Base-by-base conservation (phyloP, 495 filamentous ascomycete genomes). In the Saxophila tyrrhenica region DNA sequence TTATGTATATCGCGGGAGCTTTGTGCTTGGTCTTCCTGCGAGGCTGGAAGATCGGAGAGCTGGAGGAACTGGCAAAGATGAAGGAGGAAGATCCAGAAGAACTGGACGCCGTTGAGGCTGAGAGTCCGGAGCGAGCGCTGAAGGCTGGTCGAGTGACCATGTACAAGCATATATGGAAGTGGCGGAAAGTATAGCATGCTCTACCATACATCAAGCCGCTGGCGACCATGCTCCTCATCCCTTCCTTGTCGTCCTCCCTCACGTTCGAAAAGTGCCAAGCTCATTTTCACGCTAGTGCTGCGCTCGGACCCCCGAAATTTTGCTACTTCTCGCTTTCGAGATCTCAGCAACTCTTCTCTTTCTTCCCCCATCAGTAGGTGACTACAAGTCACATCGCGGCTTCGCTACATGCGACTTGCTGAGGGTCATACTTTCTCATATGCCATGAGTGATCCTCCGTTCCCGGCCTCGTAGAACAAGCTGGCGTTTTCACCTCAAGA, bases 1-100 rank as follows among this genome's bases (percentile, higher is more conserved):
- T 82, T 52, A 75, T 82, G 72, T 86, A 83, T 62, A 68, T 85
- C 16, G 80, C 69, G 0, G 82, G 75, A 22, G 73, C 81, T 0
- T 24, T 70, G 0, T 81, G 76, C 59, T 64, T 80, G 65, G 74
- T 70, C 68, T 57, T 77, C 2, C 60, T 83, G 51, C 62, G 80
- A 45, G 74, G 68, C 3, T 83, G 80, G 82, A 83, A 81, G 64
- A 70, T 84, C 23, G 73, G 72, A 1, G 77, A 81, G 35, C 43
- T 79, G 25, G 72, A 79, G 38, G 59, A 62, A 35, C 3, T 57
- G 24, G 59, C 59, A 13, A 47, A 42, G 21, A 44, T 62, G 49
- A 57, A 58, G 35, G 49, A 44, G 2, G 39, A 52, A 20, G 25
- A 29, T 15, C 24, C 39, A 1, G 39, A 57, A 11, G 48, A 61